phyloP scores from a whole-genome alignment of 2,329 filamentous ascomycete species.

The Colletotrichum cereale region DNA sequence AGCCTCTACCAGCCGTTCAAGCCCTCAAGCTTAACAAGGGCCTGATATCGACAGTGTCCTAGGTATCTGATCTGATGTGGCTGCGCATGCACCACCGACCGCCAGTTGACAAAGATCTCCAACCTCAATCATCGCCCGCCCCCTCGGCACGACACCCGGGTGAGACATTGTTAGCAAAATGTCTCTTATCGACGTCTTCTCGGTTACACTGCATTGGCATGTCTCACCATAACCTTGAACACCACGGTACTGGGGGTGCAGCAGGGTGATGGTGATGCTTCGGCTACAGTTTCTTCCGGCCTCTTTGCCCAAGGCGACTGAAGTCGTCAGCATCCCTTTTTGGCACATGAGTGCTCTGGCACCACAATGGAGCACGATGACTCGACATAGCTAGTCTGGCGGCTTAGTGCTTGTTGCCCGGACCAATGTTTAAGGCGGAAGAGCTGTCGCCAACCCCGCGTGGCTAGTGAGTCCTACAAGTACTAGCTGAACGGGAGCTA shows the following conservation, averaged over 20 bases:
- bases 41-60: constrained; percentile 8
- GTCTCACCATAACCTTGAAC: constrained; percentile 11
- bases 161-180: constrained; percentile 29
- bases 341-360: background rate
- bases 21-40: constrained; percentile 3
- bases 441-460: constrained; percentile 5
- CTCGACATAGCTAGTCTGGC: background rate
- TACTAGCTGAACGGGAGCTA: constrained; percentile 7
- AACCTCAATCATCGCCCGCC: constrained; percentile 21
- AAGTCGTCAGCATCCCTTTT: background rate
- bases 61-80: constrained; percentile 14
- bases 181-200: constrained; percentile 20
- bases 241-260: background rate
- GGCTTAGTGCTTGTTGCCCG: constrained; percentile 5
- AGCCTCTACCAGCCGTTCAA: constrained; percentile 34
- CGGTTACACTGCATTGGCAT: constrained; percentile 13
- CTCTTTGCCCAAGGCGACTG: constrained; percentile 2
- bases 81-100: constrained; percentile 30
- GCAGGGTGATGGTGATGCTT: background rate
- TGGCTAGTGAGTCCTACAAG: constrained; percentile 16
- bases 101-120: constrained; percentile 37
- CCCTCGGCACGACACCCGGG: constrained; percentile 24
- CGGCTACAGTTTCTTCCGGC: constrained; percentile 13
- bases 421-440: constrained; percentile 25
- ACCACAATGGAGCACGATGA: background rate